phyloP scores from a whole-genome alignment of 2,329 filamentous ascomycete species.

The Hypocreales sp. region DNA sequence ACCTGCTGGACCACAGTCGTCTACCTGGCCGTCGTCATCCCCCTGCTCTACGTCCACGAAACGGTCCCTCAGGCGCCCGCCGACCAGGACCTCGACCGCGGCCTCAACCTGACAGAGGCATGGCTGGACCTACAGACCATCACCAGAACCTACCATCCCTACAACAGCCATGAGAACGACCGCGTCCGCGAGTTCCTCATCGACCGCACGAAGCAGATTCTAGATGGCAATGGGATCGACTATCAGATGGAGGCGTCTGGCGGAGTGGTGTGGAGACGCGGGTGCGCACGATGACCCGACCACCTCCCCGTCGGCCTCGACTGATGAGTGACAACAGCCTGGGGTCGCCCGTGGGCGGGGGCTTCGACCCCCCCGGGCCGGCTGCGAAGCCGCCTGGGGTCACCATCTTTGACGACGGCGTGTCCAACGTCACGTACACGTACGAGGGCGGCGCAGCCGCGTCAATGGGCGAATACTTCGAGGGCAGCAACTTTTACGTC shows the following conservation, averaged over 20 bases:
- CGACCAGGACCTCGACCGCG: constrained; percentile 29
- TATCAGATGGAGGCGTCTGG: constrained; percentile 25
- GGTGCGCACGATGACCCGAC: constrained; percentile 6
- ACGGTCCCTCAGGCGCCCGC: constrained; percentile 53
- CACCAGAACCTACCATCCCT: constrained; percentile 67
- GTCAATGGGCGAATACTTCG: constrained; percentile 57
- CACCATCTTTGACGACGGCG: constrained; percentile 63
- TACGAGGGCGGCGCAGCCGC: constrained; percentile 6
- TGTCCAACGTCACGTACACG: constrained; percentile 60
- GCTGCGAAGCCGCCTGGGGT: constrained; percentile 20
- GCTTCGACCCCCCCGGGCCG: too few relatives aligned
- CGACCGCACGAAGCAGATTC: constrained; percentile 51
- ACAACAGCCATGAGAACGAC: constrained; percentile 76
- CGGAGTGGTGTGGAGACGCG: constrained; percentile 13
- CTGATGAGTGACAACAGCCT: background rate
- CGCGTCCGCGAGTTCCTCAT: constrained; percentile 64
- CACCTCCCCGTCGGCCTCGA: background rate
- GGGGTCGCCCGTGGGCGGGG: too few relatives aligned
- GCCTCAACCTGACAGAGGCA: constrained; percentile 70
- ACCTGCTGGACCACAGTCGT: constrained; percentile 61
- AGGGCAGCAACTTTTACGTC: constrained; percentile 82
- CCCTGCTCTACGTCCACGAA: constrained; percentile 59
- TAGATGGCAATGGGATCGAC: constrained; percentile 41
- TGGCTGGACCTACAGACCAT: constrained; percentile 72
- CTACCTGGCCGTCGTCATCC: constrained; percentile 65